Conservation (phyloP, 192 early-diverging fungal genomes). For the Geosiphon pyriformis region DNA sequence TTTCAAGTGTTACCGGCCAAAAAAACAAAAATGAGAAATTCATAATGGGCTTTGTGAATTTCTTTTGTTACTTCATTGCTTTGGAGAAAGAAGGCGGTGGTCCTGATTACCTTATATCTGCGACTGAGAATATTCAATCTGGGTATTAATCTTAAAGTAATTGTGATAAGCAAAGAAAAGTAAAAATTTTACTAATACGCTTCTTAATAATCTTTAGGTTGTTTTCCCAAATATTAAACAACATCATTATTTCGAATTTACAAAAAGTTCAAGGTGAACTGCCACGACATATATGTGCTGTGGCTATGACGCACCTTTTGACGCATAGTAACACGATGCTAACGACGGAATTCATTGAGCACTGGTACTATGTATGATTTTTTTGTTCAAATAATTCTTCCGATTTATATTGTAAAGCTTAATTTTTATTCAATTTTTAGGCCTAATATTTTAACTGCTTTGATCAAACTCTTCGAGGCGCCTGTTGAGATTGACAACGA, state of each 20-base stretch:
- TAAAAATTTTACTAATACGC: too few species aligned
- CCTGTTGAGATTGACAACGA: conserved; percentile 45
- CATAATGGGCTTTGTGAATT: conserved; percentile 60
- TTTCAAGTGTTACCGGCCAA: conserved; percentile 51
- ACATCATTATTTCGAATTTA: conserved; percentile 63
- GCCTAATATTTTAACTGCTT: conserved; percentile 43
- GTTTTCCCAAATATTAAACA: conserved; percentile 59
- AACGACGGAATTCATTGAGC: conserved; percentile 41
- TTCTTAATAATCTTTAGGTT: conserved; percentile 45
- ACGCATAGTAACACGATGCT: conserved; percentile 51
- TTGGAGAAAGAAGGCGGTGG: conserved; percentile 55
- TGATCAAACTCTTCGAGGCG: conserved; percentile 55
- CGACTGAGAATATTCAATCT: conserved; percentile 55
- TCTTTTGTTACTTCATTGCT: conserved; percentile 58
- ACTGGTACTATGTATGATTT: conserved; percentile 33
- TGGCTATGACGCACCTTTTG: conserved; percentile 62
- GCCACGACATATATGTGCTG: conserved; percentile 58
- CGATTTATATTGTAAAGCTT: neutral
- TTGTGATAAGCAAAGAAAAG: too few species aligned
- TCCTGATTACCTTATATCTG: conserved; percentile 52
- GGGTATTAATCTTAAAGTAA: conserved; percentile 43
- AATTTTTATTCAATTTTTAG: conserved; percentile 28
- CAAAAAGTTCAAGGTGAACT: conserved; percentile 44
- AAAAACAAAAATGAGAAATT: conserved; percentile 65
- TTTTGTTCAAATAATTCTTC: conserved; percentile 7